phyloP scores from a whole-genome alignment of 192 early-diverging fungal species.

The Podila horticola region DNA sequence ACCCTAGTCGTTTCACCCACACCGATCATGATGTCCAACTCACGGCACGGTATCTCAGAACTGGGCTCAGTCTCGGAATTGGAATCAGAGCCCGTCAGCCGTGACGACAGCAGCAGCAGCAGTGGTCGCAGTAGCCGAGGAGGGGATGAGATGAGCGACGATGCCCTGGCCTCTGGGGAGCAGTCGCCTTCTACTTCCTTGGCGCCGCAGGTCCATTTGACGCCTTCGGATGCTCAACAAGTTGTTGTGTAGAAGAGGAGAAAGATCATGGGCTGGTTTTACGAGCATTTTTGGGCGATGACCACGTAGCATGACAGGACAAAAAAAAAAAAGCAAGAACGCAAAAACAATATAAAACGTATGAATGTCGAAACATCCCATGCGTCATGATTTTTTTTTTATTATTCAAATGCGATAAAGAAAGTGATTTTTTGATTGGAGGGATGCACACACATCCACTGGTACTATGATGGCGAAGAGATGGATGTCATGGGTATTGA shows the following conservation, averaged over 20 bases:
- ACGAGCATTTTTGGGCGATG: neutral
- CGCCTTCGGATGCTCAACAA: too few species aligned
- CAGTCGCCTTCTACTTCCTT: neutral
- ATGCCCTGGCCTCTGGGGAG: conserved; percentile 7
- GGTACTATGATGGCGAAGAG: too few species aligned
- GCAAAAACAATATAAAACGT: neutral
- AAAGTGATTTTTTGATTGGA: neutral
- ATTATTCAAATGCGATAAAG: neutral
- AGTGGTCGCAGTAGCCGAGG: conserved; percentile 30
- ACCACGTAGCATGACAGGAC: neutral
- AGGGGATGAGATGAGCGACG: neutral
- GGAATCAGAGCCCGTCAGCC: conserved; percentile 13
- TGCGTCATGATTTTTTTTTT: neutral
- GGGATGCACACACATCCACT: too few species aligned
- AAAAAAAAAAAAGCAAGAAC: neutral
- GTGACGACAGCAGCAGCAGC: conserved; percentile 5
- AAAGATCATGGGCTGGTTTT: too few species aligned
- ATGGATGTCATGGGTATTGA: too few species aligned
- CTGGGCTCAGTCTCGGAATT: conserved; percentile 35
- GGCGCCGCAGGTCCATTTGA: neutral
- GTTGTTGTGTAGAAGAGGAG: too few species aligned
- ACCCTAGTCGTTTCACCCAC: conserved; percentile 30
- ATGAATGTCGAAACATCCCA: too few species aligned
- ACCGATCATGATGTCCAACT: conserved; percentile 4
- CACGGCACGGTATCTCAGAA: conserved; percentile 22